Base-by-base conservation (phyloP, 306 rosid genomes). In the Quercus engelmannii region DNA sequence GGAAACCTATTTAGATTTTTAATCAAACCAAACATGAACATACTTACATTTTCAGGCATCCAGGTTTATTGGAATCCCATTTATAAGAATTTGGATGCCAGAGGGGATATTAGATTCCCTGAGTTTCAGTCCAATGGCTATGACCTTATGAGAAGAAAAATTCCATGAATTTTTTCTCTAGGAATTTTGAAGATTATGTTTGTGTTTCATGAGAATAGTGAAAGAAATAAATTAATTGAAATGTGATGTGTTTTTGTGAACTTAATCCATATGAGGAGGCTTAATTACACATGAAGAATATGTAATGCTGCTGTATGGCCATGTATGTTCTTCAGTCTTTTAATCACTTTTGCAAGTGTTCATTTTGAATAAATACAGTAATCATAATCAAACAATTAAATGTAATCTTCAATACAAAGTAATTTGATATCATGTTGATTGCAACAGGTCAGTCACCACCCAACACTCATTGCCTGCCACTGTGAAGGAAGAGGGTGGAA, bases 401-500 rank as follows among this genome's bases (percentile, higher is more conserved):
- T 13, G 10, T 69, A 18, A n/a, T 81, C 35, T 64, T 71, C 38
- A 19, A 59, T 51, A 23, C 56, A 35, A 55, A 62, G 52, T 62
- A 38, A 30, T 33, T 62, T 19, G 61, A 28, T 30, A 70, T 83
- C 67, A 23, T 59, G 64, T 73, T 21, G 75, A 43, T 73, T 90
- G 76, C 38, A 83, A 89, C 95, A 95, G 99, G 99, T 95, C 71
- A 88, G 99, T 88, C 99, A 95, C 88, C 98, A 95, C 79, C 99
- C 99, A 35, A 95, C 99, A 7, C 89, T 95, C 55, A 90, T 95
- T 79, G 99, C 99, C 54, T 95, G 98, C 87, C 99, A 95, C 82
- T 91, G 99, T 90, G 91, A 93, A 86, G 99, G 99, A 71, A 88
- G 94, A 87, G 99, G 99, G 67, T 95, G 99, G 99, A 95, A 83